Evolutionary conservation across 2,329 filamentous ascomycete species (phyloP).

Genomic region (Alternaria gaisen): DNA sequence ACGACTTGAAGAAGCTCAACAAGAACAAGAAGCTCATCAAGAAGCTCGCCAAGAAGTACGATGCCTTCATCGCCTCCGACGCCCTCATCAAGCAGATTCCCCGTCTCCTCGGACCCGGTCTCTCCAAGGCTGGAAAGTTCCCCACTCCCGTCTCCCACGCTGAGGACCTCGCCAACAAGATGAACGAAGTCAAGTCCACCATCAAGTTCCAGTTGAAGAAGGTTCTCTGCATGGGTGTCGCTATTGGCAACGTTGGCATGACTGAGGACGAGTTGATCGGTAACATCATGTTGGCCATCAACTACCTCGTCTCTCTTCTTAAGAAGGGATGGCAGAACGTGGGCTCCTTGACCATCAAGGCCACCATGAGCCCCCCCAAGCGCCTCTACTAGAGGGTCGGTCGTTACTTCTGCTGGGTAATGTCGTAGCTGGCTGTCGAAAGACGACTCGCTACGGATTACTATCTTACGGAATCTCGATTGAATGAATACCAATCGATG

Average conservation of each 20-base stretch:
- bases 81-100: slow-evolving; percentile 99
- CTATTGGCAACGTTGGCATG: slow-evolving; percentile 98
- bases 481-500: slow-evolving; percentile 25
- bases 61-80: slow-evolving; percentile 98
- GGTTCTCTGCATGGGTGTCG: slow-evolving; percentile 99
- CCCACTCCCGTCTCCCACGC: slow-evolving; percentile 96
- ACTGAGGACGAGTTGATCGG: slow-evolving; percentile 91
- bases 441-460: slow-evolving; percentile 27
- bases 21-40: slow-evolving; percentile 99
- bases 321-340: slow-evolving; percentile 99
- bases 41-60: slow-evolving; percentile 99
- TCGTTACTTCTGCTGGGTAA: slow-evolving; percentile 25
- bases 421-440: slow-evolving; percentile 26
- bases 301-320: slow-evolving; percentile 98
- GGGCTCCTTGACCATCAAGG: slow-evolving; percentile 99
- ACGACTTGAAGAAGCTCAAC: slow-evolving; percentile 99
- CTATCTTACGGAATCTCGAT: slow-evolving; percentile 32
- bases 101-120: slow-evolving; percentile 86
- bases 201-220: slow-evolving; percentile 99
- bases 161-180: slow-evolving; percentile 93
- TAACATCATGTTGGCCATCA: slow-evolving; percentile 99
- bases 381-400: slow-evolving; percentile 82
- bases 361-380: slow-evolving; percentile 98
- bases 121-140: slow-evolving; percentile 90
- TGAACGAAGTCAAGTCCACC: slow-evolving; percentile 99